A percentile compares a stretch with the other conserved stretches of the same genome.
Conservation (phyloP, 164 flowering plant species). For the Litsea cubeba region DNA sequence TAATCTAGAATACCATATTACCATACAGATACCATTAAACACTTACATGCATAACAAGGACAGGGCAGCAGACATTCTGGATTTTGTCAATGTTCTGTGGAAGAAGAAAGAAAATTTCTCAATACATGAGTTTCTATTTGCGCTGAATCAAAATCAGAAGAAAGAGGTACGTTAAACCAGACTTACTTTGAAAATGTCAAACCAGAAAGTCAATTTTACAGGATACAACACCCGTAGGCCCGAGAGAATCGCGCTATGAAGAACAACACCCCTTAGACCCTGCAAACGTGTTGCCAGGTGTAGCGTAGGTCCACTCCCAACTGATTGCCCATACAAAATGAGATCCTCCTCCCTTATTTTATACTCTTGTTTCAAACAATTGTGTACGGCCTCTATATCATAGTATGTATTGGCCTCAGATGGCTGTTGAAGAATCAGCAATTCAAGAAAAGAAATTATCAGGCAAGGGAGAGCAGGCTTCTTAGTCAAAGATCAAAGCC, state of each 20-base stretch:
- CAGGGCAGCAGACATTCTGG: slow-evolving; percentile 65
- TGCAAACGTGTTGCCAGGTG: slow-evolving; percentile 68
- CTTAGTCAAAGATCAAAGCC: background rate
- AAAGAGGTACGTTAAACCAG: background rate
- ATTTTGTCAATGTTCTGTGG: slow-evolving; percentile 94
- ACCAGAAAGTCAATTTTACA: slow-evolving; percentile 91
- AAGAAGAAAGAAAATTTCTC: slow-evolving; percentile 8
- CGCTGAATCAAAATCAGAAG: background rate
- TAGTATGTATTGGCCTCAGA: slow-evolving; percentile 84
- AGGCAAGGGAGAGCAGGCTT: background rate
- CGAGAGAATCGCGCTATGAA: slow-evolving; percentile 90
- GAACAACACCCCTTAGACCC: slow-evolving; percentile 69
- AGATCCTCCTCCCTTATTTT: slow-evolving; percentile 73
- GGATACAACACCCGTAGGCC: slow-evolving; percentile 84
- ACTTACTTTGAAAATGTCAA: slow-evolving; percentile 87
- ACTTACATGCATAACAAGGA: slow-evolving; percentile 96
- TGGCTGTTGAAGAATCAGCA: slow-evolving; percentile 38
- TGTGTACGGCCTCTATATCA: slow-evolving; percentile 86
- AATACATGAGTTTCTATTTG: slow-evolving; percentile 3
- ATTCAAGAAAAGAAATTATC: background rate
- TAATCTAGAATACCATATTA: too few species aligned
- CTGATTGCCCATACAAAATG: slow-evolving; percentile 86
- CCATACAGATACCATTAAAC: slow-evolving; percentile 16
- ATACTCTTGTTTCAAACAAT: slow-evolving; percentile 74
- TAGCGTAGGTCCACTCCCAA: slow-evolving; percentile 91